These are phyloP conservation scores for Rosa multiflora DNA, from an alignment of 306 rosid species.

Conservation along the genomic window DNA sequence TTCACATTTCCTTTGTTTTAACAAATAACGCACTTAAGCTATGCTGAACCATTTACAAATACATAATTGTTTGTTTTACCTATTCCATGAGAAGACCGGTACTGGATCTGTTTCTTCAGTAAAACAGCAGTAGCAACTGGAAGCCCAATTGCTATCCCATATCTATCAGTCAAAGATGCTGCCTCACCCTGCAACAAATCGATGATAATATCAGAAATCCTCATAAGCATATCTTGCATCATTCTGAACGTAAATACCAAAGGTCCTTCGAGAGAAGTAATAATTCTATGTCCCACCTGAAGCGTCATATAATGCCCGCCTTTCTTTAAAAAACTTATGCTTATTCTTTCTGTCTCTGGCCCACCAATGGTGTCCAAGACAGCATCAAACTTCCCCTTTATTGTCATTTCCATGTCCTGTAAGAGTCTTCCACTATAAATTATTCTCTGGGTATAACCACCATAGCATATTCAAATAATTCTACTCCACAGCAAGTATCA, in stretches of 20 bases:
- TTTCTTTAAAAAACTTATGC: constrained; percentile 70
- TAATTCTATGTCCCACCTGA: constrained; percentile 59
- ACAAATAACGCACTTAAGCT: background rate
- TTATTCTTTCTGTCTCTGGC: constrained; percentile 65
- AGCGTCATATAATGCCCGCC: constrained; percentile 99
- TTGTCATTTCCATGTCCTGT: constrained; percentile 64
- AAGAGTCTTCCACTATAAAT: background rate
- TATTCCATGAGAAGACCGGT: constrained; percentile 67
- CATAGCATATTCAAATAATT: background rate
- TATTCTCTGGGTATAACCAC: constrained; percentile 1
- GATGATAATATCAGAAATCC: constrained; percentile 15
- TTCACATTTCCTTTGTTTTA: background rate
- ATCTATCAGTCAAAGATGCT: constrained; percentile 73
- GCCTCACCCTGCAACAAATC: constrained; percentile 74
- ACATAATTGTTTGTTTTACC: constrained; percentile 39
- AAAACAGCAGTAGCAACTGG: constrained; percentile 55
- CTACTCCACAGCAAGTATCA: background rate
- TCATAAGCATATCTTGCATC: constrained; percentile 13
- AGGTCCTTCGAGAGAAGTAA: background rate
- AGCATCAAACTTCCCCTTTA: constrained; percentile 87
- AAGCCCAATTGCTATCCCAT: constrained; percentile 73
- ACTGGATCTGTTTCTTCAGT: constrained; percentile 61
- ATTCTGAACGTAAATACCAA: constrained; percentile 1
- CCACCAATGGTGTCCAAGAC: constrained; percentile 95
- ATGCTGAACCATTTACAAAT: background rate